Evolutionary conservation across 164 flowering plant genomes (phyloP).

Genomic region (Buxus sempervirens): DNA sequence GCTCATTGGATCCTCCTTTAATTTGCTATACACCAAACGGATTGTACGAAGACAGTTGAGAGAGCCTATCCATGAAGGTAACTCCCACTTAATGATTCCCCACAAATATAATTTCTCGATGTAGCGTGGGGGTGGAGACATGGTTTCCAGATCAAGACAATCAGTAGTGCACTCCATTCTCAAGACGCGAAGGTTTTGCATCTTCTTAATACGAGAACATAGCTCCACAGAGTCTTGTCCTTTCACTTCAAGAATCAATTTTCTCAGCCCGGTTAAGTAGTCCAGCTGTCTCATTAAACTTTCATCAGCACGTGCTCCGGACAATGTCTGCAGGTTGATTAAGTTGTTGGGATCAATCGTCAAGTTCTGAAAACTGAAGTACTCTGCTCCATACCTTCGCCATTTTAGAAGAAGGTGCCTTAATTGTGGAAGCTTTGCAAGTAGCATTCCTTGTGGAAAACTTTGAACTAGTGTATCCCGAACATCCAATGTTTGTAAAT

Average conservation of each 20-base stretch:
- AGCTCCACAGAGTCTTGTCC: background rate
- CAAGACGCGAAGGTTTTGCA: slow-evolving; percentile 2
- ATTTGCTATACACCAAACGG: background rate
- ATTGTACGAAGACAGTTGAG: background rate
- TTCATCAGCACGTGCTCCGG: background rate
- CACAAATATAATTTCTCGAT: background rate
- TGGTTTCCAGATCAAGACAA: background rate
- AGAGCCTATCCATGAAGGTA: slow-evolving; percentile 6
- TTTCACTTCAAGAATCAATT: background rate
- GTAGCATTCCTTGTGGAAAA: background rate
- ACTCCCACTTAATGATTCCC: background rate
- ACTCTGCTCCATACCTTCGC: background rate
- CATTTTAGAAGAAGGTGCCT: slow-evolving; percentile 5
- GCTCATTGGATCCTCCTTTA: background rate
- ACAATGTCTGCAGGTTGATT: slow-evolving; percentile 2
- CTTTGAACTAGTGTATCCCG: background rate
- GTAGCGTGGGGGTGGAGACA: slow-evolving; percentile 2
- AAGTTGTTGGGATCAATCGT: too few relatives aligned
- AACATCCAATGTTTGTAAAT: slow-evolving; percentile 15
- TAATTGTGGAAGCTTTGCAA: background rate
- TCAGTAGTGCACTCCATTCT: background rate
- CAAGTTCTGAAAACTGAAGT: too few relatives aligned
- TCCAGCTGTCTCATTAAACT: background rate
- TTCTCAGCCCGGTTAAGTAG: background rate
- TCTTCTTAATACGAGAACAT: background rate